These are phyloP conservation scores for Fragilariopsis cylindrus DNA, from an alignment of 108 stramenopile species.

Conservation along the genomic window DNA sequence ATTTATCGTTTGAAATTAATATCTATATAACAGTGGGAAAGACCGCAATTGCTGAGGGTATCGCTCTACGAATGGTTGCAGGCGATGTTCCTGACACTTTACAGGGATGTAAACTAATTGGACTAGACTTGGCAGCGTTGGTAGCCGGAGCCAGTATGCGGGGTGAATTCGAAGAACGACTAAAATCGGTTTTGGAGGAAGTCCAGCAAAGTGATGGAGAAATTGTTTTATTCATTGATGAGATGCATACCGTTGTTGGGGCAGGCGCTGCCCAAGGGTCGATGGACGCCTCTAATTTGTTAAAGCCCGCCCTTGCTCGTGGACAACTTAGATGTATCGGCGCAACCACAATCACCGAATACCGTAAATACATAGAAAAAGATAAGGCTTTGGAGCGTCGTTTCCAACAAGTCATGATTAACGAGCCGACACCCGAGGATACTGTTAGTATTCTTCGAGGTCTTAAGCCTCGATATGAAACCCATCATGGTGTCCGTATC, in stretches of 20 bases:
- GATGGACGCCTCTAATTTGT: constrained; percentile 98
- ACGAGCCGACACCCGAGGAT: constrained; percentile 96
- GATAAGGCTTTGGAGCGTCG: constrained; percentile 98
- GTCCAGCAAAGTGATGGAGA: constrained; percentile 93
- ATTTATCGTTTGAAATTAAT: neutral
- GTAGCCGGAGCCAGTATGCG: constrained; percentile 98
- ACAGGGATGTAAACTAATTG: constrained; percentile 83
- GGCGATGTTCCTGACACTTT: constrained; percentile 87
- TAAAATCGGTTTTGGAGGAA: constrained; percentile 98
- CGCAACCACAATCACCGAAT: constrained; percentile 97
- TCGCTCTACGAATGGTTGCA: constrained; percentile 87
- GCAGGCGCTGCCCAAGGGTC: constrained; percentile 90
- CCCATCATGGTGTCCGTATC: constrained; percentile 97
- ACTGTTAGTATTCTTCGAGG: constrained; percentile 98
- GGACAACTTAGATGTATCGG: constrained; percentile 98
- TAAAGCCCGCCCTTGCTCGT: constrained; percentile 97
- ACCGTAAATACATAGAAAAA: constrained; percentile 96
- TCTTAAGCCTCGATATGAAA: constrained; percentile 94
- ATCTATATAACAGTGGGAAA: constrained; percentile 63
- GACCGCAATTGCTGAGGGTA: constrained; percentile 97
- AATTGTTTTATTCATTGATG: constrained; percentile 98
- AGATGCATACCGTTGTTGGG: constrained; percentile 98
- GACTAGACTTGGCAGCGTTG: constrained; percentile 96
- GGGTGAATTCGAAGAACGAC: constrained; percentile 99
- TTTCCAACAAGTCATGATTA: constrained; percentile 97